Conservation (phyloP, 768 basidiomycete species). For the Lanmaoa rubissima region DNA sequence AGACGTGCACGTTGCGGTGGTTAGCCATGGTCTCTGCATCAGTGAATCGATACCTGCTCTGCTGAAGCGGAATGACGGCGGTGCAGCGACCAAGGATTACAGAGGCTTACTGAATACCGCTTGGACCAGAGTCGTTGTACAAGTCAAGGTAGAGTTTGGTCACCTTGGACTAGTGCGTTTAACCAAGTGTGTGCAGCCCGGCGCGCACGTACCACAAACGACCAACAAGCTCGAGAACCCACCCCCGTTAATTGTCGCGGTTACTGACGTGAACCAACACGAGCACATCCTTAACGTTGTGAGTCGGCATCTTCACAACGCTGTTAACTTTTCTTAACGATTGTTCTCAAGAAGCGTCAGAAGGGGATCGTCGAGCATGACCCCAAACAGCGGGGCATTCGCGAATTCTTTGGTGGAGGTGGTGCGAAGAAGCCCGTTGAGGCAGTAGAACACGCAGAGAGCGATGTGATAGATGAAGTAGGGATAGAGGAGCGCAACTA, state of each 20-base stretch:
- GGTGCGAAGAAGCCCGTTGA: constrained; percentile 12
- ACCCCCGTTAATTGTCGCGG: constrained; percentile 40
- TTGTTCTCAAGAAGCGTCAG: constrained; percentile 55
- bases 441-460: constrained; percentile 17
- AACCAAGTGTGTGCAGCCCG: constrained; percentile 27
- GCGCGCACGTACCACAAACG: constrained; percentile 22
- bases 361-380: constrained; percentile 78
- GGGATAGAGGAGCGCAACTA: constrained; percentile 8
- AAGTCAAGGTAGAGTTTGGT: constrained; percentile 40
- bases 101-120: constrained; percentile 65
- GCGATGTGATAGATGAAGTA: constrained; percentile 30
- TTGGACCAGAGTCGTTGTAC: constrained; percentile 58
- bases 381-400: constrained; percentile 71
- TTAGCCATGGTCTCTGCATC: constrained; percentile 77
- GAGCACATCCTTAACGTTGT: constrained; percentile 60
- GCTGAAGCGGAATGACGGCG: constrained; percentile 40
- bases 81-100: constrained; percentile 32
- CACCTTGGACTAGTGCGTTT: not conserved
- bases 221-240: constrained; percentile 19
- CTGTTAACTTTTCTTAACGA: not conserved
- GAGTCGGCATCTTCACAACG: constrained; percentile 24
- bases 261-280: constrained; percentile 53
- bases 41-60: constrained; percentile 55
- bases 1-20: constrained; percentile 62
- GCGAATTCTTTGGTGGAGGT: constrained; percentile 60